Evolutionary conservation across 2,329 filamentous ascomycete species (phyloP).

Genomic region (Paracoccidioides lutzii): DNA sequence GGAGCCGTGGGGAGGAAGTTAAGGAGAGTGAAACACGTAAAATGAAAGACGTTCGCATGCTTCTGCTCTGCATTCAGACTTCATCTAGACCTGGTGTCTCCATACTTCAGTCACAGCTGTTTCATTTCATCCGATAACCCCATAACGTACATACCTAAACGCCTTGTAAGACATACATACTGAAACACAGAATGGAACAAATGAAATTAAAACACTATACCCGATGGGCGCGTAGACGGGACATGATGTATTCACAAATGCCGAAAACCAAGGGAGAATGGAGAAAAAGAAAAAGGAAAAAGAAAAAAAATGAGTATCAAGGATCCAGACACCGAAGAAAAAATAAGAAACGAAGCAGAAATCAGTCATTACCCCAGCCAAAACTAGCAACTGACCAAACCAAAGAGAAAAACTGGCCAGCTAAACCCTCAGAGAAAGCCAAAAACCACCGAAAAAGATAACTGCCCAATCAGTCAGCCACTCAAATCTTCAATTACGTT

Average conservation of each 20-base stretch:
- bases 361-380: background rate
- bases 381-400: background rate
- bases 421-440: background rate
- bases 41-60: background rate
- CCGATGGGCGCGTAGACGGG: background rate
- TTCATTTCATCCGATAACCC: background rate
- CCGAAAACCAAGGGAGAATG: background rate
- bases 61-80: background rate
- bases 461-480: background rate
- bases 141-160: background rate
- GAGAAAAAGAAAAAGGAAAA: background rate
- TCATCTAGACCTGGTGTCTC: no score
- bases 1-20: background rate
- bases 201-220: background rate
- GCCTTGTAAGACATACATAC: background rate
- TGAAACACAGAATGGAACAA: background rate
- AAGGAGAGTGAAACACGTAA: background rate
- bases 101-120: background rate
- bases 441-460: background rate
- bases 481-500: slow-evolving; percentile 4
- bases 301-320: background rate
- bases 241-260: background rate
- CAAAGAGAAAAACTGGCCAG: background rate
- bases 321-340: background rate
- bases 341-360: background rate